phyloP scores from a whole-genome alignment of 2,329 filamentous ascomycete genomes.

The Colletotrichum somersetense region DNA sequence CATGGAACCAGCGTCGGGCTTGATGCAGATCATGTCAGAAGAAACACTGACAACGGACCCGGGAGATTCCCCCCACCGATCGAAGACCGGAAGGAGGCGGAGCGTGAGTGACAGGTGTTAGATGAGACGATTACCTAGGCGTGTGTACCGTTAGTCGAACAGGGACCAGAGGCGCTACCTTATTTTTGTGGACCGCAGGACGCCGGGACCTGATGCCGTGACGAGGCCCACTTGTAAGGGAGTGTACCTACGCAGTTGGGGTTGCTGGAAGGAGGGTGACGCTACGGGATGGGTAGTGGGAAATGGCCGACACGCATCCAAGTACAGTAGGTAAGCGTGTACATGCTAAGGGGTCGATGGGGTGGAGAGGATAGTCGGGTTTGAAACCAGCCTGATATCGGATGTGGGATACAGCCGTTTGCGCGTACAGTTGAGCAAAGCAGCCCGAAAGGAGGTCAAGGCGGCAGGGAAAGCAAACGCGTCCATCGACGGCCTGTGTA shows the following conservation, averaged over 20 bases:
- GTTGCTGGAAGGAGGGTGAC: conserved; percentile 19
- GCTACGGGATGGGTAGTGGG: conserved; percentile 5
- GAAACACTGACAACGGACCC: conserved; percentile 42
- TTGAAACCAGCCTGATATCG: conserved; percentile 34
- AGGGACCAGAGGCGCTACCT: conserved; percentile 37
- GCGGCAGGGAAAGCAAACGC: not conserved
- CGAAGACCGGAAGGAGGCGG: conserved; percentile 46
- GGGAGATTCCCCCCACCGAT: conserved; percentile 43
- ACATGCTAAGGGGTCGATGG: conserved; percentile 19
- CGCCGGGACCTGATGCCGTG: conserved; percentile 24
- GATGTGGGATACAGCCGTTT: conserved; percentile 26
- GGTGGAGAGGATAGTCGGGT: conserved; percentile 27
- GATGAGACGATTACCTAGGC: conserved; percentile 45
- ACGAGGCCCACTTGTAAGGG: conserved; percentile 23
- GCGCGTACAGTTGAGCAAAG: conserved; percentile 6
- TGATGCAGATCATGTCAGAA: conserved; percentile 44
- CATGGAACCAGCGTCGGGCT: conserved; percentile 33
- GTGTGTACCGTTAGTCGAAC: conserved; percentile 17
- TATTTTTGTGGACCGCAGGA: conserved; percentile 35
- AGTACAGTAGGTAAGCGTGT: not conserved
- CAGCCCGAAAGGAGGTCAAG: conserved; percentile 8
- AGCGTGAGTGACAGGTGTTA: conserved; percentile 43
- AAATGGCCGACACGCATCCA: not conserved
- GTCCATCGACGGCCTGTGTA: conserved; percentile 17
- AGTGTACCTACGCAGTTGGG: conserved; percentile 12